Percentiles rank a stretch among this genome's conserved stretches.
These are phyloP conservation scores for Dillenia suffruticosa DNA, from an alignment of 164 flowering plant genomes.

Conservation along the genomic window DNA sequence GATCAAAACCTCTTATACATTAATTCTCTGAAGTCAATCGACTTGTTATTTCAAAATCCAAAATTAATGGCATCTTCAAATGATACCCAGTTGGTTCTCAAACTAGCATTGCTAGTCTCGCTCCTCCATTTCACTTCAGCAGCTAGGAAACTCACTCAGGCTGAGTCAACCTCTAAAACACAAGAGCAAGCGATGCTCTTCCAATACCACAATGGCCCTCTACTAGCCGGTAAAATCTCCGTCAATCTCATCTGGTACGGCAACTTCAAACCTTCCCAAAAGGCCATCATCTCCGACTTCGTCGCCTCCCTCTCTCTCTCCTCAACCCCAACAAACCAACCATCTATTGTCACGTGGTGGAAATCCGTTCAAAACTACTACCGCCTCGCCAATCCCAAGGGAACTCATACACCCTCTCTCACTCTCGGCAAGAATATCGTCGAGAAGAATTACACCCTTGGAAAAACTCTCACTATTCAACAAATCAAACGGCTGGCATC, in stretches of 20 bases:
- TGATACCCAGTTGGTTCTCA: background rate
- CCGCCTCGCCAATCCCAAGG: conserved; percentile 16
- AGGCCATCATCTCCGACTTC: conserved; percentile 58
- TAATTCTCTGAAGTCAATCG: no score
- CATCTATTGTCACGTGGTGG: conserved; percentile 72
- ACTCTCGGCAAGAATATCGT: conserved; percentile 8
- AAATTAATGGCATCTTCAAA: no score
- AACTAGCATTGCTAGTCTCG: conserved; percentile 13
- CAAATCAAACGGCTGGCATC: conserved; percentile 14
- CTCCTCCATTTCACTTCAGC: conserved; percentile 19
- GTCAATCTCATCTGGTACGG: conserved; percentile 75
- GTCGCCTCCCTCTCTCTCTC: conserved; percentile 36
- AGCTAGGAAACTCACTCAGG: conserved; percentile 21
- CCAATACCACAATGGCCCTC: conserved; percentile 68
- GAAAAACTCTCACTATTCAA: conserved; percentile 12
- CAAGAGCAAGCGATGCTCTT: conserved; percentile 18
- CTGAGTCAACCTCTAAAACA: conserved; percentile 15
- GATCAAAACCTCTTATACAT: no score
- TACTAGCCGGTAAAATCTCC: conserved; percentile 52
- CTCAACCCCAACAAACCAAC: conserved; percentile 13
- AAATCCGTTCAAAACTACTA: conserved; percentile 42
- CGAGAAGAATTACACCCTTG: conserved; percentile 12
- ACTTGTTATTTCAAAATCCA: no score
- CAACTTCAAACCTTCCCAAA: conserved; percentile 52
- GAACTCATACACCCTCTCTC: conserved; percentile 16